Conservation (phyloP, 1,284 basidiomycete genomes). For the Ceratobasidium sp. region DNA sequence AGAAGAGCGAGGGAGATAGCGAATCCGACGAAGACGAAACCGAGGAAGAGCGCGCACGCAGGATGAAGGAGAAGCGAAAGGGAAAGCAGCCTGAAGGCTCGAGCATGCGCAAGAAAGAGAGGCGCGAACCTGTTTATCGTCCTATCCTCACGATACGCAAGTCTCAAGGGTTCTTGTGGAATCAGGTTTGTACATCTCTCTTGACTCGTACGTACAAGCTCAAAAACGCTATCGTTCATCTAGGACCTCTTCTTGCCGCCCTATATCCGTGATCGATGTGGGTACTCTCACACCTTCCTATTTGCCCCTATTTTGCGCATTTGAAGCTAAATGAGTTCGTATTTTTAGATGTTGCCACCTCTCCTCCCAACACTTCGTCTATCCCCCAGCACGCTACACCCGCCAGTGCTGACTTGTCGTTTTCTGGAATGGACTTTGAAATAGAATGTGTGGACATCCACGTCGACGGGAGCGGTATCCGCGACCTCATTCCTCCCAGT, state of each 20-base stretch:
- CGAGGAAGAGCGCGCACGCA: conserved; percentile 49
- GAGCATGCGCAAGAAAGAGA: conserved; percentile 41
- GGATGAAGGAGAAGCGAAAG: conserved; percentile 56
- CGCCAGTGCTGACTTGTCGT: conserved; percentile 69
- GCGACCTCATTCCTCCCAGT: conserved; percentile 68
- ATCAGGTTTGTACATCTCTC: conserved; percentile 63
- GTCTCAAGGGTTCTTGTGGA: conserved; percentile 90
- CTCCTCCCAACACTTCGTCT: conserved; percentile 69
- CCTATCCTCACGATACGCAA: conserved; percentile 82
- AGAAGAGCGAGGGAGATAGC: conserved; percentile 36
- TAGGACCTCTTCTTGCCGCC: conserved; percentile 83
- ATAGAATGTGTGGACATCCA: conserved; percentile 85
- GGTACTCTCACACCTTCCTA: conserved; percentile 50
- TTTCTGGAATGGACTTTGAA: conserved; percentile 71
- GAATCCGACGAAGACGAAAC: conserved; percentile 46
- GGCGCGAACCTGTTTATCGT: conserved; percentile 54
- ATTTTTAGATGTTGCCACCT: conserved; percentile 76
- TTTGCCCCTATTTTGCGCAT: conserved; percentile 39
- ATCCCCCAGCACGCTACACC: conserved; percentile 49
- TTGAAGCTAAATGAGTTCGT: conserved; percentile 41
- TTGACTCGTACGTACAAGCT: background rate
- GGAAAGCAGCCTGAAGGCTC: conserved; percentile 60
- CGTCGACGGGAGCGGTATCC: conserved; percentile 70
- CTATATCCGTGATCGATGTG: conserved; percentile 86
- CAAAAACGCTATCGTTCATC: conserved; percentile 14